These are phyloP conservation scores for Periconia sp. DNA, from an alignment of 2,329 filamentous ascomycete genomes.

Conservation along the genomic window DNA sequence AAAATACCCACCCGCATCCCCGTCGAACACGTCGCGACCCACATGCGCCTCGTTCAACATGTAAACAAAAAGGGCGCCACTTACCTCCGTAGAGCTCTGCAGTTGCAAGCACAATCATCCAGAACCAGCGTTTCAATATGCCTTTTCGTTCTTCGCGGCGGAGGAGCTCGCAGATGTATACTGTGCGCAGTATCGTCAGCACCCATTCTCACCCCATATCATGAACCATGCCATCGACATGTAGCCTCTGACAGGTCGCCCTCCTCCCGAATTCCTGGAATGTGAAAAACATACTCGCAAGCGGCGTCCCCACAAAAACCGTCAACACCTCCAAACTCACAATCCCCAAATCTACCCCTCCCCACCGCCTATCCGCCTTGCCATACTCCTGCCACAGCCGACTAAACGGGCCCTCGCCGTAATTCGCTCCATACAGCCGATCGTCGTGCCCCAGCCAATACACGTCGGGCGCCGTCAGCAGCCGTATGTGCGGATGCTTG, in stretches of 20 bases:
- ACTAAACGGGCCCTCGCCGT: slow-evolving; percentile 60
- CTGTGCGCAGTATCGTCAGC: slow-evolving; percentile 6
- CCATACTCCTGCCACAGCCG: slow-evolving; percentile 71
- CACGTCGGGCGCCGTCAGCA: slow-evolving; percentile 54
- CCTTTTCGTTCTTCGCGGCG: slow-evolving; percentile 47
- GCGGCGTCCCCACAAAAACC: slow-evolving; percentile 63
- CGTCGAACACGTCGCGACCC: slow-evolving; percentile 18
- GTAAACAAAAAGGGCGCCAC: slow-evolving; percentile 16
- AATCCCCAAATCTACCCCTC: slow-evolving; percentile 63
- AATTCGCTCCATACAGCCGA: slow-evolving; percentile 65
- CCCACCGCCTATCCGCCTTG: slow-evolving; percentile 68
- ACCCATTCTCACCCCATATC: neutral
- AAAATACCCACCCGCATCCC: slow-evolving; percentile 25
- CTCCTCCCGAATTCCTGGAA: neutral
- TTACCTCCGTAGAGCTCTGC: slow-evolving; percentile 67
- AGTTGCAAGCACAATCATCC: slow-evolving; percentile 65
- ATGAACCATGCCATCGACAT: neutral
- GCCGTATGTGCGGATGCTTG: slow-evolving; percentile 38
- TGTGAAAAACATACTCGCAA: slow-evolving; percentile 45
- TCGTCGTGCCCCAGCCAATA: slow-evolving; percentile 62
- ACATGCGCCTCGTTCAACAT: slow-evolving; percentile 12
- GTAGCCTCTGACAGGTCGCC: neutral
- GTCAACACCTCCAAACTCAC: slow-evolving; percentile 67
- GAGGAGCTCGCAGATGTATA: slow-evolving; percentile 63
- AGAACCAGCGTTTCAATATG: slow-evolving; percentile 55